These are phyloP conservation scores for Epichloe gansuensis DNA, from an alignment of 2,329 filamentous ascomycete species.

Conservation along the genomic window DNA sequence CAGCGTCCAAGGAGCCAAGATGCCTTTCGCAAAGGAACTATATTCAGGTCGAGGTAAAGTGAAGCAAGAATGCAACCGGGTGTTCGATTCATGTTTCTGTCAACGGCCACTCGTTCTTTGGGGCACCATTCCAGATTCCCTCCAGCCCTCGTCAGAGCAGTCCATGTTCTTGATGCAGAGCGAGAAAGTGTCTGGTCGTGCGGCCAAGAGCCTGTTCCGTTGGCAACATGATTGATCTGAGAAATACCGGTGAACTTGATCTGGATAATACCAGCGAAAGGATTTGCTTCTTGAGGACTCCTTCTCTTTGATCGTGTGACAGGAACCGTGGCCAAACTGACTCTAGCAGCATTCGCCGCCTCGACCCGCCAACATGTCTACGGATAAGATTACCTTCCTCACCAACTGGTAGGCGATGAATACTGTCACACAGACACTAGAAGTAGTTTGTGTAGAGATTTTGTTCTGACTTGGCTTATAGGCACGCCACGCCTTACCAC, in stretches of 20 bases:
- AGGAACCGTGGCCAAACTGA: slow-evolving; percentile 31
- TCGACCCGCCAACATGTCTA: slow-evolving; percentile 52
- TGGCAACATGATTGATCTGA: slow-evolving; percentile 39
- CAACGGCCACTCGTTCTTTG: background rate
- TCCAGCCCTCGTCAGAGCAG: too few relatives aligned
- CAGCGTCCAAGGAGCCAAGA: slow-evolving; percentile 13
- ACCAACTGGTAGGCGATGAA: slow-evolving; percentile 56
- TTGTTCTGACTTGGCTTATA: slow-evolving; percentile 17
- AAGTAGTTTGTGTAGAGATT: background rate
- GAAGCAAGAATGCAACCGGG: slow-evolving; percentile 33
- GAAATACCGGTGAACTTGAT: slow-evolving; percentile 79
- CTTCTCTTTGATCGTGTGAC: slow-evolving; percentile 4
- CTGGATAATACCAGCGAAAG: slow-evolving; percentile 82
- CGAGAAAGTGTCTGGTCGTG: background rate
- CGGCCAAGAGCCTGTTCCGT: background rate
- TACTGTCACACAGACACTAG: background rate
- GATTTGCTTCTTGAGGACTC: slow-evolving; percentile 56
- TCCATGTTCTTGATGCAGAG: too few relatives aligned
- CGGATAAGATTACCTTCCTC: slow-evolving; percentile 75
- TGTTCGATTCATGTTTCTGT: slow-evolving; percentile 21
- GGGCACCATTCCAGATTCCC: too few relatives aligned
- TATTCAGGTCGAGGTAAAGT: slow-evolving; percentile 34
- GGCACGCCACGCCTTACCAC: slow-evolving; percentile 75
- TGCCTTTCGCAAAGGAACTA: slow-evolving; percentile 21
- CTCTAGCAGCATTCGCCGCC: slow-evolving; percentile 28